Conservation (phyloP, 2,329 filamentous ascomycete species). For the Trichoderma koningiopsis region DNA sequence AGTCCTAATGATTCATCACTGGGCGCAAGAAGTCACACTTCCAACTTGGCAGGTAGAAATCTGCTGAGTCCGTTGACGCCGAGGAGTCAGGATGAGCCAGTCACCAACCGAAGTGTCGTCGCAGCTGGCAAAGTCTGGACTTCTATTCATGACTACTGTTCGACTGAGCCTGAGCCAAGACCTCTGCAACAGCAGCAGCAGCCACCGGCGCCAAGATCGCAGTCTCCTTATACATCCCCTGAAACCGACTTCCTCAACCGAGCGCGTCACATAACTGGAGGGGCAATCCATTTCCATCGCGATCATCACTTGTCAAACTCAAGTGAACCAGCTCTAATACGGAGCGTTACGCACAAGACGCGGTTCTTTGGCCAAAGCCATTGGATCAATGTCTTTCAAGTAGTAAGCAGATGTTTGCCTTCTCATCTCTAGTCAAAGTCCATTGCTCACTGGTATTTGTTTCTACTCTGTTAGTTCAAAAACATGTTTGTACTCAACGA, state of each 20-base stretch:
- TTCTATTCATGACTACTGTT: background rate
- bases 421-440: background rate
- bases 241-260: constrained; percentile 39
- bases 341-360: constrained; percentile 56
- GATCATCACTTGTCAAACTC: constrained; percentile 40
- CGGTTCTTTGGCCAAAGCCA: constrained; percentile 60
- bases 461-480: constrained; percentile 40
- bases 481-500: constrained; percentile 51
- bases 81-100: constrained; percentile 26
- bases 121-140: background rate
- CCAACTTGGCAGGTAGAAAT: background rate
- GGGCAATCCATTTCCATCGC: constrained; percentile 47
- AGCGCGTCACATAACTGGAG: constrained; percentile 42
- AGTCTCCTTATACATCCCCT: constrained; percentile 6
- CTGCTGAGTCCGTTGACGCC: constrained; percentile 24
- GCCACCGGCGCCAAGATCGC: background rate
- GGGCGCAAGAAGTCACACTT: background rate
- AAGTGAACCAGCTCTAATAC: constrained; percentile 37
- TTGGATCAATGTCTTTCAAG: constrained; percentile 53
- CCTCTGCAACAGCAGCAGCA: background rate
- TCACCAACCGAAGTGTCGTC: background rate
- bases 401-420: constrained; percentile 42
- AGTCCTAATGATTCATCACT: background rate
- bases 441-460: constrained; percentile 6
- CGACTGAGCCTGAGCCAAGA: background rate